Percentiles rank a stretch among this genome's conserved stretches.
These are phyloP conservation scores for Ascosphaera acerosa DNA, from an alignment of 2,329 filamentous ascomycete species.

Conservation along the genomic window DNA sequence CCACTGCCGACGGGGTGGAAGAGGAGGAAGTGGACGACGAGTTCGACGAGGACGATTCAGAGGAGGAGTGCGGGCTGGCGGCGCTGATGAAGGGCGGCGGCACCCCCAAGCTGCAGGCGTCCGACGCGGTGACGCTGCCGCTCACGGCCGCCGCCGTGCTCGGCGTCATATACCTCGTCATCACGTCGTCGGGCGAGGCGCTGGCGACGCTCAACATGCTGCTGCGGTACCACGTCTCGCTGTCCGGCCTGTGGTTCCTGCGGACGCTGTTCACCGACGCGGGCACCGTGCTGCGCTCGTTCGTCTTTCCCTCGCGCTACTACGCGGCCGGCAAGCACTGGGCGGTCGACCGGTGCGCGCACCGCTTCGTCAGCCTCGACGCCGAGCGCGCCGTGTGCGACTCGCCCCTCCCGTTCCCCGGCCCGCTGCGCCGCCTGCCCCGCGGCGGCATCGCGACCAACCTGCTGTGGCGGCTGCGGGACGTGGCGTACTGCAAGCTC, in stretches of 20 bases:
- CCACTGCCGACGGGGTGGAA: conserved; percentile 14
- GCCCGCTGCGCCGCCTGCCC: conserved; percentile 22
- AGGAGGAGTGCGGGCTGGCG: conserved; percentile 27
- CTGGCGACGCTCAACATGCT: conserved; percentile 50
- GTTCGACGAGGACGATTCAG: conserved; percentile 25
- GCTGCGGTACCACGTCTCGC: conserved; percentile 58
- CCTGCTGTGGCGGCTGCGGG: conserved; percentile 25
- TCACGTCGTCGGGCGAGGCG: conserved; percentile 70
- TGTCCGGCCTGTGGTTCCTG: conserved; percentile 54
- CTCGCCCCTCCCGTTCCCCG: conserved; percentile 27
- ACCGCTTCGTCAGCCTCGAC: conserved; percentile 9
- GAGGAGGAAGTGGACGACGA: conserved; percentile 21
- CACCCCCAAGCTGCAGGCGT: conserved; percentile 32
- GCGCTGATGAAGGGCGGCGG: conserved; percentile 36
- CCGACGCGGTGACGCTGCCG: conserved; percentile 67
- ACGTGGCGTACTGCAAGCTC: conserved; percentile 25
- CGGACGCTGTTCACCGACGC: conserved; percentile 47
- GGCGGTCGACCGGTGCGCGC: conserved; percentile 14
- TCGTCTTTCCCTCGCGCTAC: conserved; percentile 54
- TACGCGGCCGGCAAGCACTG: conserved; percentile 25
- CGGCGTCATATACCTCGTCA: conserved; percentile 56
- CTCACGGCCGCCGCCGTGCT: conserved; percentile 49
- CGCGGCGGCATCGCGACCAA: conserved; percentile 15
- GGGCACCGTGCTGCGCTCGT: conserved; percentile 35
- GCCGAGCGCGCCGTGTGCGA: conserved; percentile 3